Percentiles rank a stretch among this genome's conserved stretches.
Conservation (phyloP, 1,284 basidiomycete species). For the Ustilago vetiveriae region DNA sequence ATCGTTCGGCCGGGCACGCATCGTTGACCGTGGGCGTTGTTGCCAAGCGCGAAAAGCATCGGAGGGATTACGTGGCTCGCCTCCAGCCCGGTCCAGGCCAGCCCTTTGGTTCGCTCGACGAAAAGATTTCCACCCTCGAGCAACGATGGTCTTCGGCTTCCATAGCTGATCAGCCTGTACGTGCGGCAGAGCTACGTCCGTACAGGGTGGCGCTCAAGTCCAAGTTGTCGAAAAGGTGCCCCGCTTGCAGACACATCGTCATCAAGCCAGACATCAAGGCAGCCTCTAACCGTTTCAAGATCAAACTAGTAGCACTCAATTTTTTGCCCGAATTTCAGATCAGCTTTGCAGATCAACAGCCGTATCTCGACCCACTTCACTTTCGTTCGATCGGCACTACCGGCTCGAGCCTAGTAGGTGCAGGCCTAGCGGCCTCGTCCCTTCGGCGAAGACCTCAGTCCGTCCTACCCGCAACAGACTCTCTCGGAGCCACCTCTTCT, state of each 20-base stretch:
- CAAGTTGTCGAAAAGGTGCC: conserved; percentile 94
- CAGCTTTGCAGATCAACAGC: conserved; percentile 34
- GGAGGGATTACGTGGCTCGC: conserved; percentile 71
- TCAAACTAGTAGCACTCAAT: conserved; percentile 92
- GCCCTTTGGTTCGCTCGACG: conserved; percentile 30
- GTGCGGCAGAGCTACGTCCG: conserved; percentile 76
- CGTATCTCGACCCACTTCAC: conserved; percentile 21
- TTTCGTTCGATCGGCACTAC: conserved; percentile 1
- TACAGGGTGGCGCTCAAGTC: conserved; percentile 88
- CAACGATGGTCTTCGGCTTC: conserved; percentile 78
- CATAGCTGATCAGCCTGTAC: conserved; percentile 70
- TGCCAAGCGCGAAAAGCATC: conserved; percentile 73
- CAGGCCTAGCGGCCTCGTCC: conserved; percentile 5
- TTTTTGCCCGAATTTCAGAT: conserved; percentile 86
- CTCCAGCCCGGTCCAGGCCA: conserved; percentile 10
- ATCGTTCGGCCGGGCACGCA: conserved; percentile 4
- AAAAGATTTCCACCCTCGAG: conserved; percentile 76
- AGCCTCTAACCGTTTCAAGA: conserved; percentile 90
- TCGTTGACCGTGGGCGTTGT: conserved; percentile 19
- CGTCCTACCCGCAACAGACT: conserved; percentile 4
- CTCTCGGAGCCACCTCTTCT: conserved; percentile 3
- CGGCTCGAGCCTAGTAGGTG: background rate
- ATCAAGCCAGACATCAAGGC: conserved; percentile 98
- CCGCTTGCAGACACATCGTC: conserved; percentile 90
- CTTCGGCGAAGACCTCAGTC: conserved; percentile 28